Conservation (phyloP, 768 basidiomycete species). For the Suillus brevipes region DNA sequence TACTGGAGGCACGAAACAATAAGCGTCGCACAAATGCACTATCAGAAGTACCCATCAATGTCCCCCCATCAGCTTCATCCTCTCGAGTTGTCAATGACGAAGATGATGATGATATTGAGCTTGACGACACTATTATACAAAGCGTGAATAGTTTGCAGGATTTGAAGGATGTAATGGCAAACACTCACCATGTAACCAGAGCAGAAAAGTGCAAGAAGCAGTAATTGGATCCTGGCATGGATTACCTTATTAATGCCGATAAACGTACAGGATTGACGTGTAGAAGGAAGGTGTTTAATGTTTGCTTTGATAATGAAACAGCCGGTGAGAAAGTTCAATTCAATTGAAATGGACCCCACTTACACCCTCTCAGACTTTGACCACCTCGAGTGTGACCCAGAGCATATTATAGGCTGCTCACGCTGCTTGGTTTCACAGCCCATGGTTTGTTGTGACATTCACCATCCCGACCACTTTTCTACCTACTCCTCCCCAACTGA, state of each 20-base stretch:
- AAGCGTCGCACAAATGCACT: too few relatives aligned
- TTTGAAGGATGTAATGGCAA: not conserved
- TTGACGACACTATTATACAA: too few relatives aligned
- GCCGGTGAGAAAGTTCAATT: conserved; percentile 15
- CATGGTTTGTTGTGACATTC: conserved; percentile 26
- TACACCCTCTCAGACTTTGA: conserved; percentile 9
- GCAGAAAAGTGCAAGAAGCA: conserved; percentile 2
- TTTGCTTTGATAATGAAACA: conserved; percentile 24
- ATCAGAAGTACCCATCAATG: too few relatives aligned
- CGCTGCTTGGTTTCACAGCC: conserved; percentile 16
- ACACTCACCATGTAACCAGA: too few relatives aligned
- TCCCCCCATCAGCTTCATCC: too few relatives aligned
- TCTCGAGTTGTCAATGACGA: too few relatives aligned
- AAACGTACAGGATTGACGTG: conserved; percentile 12
- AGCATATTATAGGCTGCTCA: conserved; percentile 11
- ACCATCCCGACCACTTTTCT: conserved; percentile 16
- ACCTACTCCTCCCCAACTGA: not conserved
- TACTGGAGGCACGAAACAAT: not conserved
- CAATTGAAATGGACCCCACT: not conserved
- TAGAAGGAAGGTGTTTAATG: conserved; percentile 14
- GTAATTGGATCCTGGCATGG: conserved; percentile 21
- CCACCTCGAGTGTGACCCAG: conserved; percentile 7
- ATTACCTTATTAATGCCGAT: conserved; percentile 31
- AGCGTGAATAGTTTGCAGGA: not conserved
- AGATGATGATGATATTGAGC: too few relatives aligned